phyloP scores from a whole-genome alignment of 2,329 filamentous ascomycete genomes.

The Fusarium sp. region DNA sequence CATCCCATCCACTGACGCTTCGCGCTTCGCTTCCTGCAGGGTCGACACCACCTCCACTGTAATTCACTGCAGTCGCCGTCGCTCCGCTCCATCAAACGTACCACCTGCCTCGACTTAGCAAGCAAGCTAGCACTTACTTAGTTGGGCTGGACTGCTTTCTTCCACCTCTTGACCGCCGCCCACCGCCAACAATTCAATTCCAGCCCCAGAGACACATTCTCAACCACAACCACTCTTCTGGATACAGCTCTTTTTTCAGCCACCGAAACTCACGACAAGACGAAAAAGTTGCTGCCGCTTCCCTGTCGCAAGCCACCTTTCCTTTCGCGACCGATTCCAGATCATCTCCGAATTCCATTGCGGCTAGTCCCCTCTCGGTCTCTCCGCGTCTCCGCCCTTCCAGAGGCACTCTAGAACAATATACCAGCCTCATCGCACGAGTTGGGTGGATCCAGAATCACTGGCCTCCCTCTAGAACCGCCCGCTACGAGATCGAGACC shows the following conservation, averaged over 20 bases:
- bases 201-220: conserved; percentile 15
- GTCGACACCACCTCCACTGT: conserved; percentile 13
- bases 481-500: conserved; percentile 34
- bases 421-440: conserved; percentile 30
- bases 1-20: conserved; percentile 20
- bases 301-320: conserved; percentile 19
- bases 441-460: conserved; percentile 36
- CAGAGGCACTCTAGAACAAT: conserved; percentile 30
- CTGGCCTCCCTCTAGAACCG: conserved; percentile 24
- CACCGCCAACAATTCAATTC: conserved; percentile 17
- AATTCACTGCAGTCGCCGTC: background rate
- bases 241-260: conserved; percentile 17
- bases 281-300: background rate
- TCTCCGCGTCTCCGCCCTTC: conserved; percentile 36
- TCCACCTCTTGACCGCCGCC: conserved; percentile 28
- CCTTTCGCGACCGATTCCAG: conserved; percentile 16
- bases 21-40: conserved; percentile 11
- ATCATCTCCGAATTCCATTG: conserved; percentile 12
- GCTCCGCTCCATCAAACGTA: conserved; percentile 7
- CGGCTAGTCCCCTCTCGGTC: conserved; percentile 32
- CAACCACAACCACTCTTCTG: conserved; percentile 13
- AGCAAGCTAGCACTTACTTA: conserved; percentile 24
- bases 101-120: conserved; percentile 22
- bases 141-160: background rate
- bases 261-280: conserved; percentile 14